phyloP scores from a whole-genome alignment of 139 green algal species.

The Ulvella scutata region DNA sequence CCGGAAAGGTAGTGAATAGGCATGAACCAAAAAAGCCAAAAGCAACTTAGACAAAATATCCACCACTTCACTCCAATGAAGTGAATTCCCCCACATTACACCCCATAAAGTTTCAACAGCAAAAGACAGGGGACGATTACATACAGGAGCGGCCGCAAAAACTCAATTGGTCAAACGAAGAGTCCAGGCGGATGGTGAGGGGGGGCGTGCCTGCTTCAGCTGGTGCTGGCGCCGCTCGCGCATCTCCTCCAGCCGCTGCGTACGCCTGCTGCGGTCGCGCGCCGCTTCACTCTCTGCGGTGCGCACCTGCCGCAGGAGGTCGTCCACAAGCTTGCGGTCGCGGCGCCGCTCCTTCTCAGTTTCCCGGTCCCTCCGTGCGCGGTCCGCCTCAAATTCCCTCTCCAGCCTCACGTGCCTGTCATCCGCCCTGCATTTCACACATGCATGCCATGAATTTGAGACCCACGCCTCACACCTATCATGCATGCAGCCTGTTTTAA shows the following conservation, averaged over 20 bases:
- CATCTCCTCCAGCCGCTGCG: background rate
- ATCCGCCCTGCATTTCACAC: background rate
- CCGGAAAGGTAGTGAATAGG: too few relatives aligned
- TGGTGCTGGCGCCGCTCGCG: background rate
- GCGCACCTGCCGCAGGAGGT: background rate
- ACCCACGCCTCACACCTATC: too few relatives aligned
- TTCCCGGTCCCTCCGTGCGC: background rate
- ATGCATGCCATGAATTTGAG: background rate
- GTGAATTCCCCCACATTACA: too few relatives aligned
- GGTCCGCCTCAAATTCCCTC: background rate
- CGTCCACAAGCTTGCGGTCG: background rate
- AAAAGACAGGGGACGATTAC: too few relatives aligned
- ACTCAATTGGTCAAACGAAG: too few relatives aligned
- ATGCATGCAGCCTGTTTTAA: too few relatives aligned
- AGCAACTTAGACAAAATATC: too few relatives aligned
- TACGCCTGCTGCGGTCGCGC: background rate
- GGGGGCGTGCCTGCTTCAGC: background rate
- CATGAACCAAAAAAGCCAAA: too few relatives aligned
- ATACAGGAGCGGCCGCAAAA: too few relatives aligned
- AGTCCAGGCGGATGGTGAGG: too few relatives aligned
- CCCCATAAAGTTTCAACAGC: too few relatives aligned
- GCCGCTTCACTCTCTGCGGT: background rate
- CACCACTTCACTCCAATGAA: too few relatives aligned
- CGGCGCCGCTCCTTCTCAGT: background rate
- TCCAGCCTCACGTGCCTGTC: background rate